These are phyloP conservation scores for Alternaria sp. DNA, from an alignment of 2,329 filamentous ascomycete species.

Conservation along the genomic window DNA sequence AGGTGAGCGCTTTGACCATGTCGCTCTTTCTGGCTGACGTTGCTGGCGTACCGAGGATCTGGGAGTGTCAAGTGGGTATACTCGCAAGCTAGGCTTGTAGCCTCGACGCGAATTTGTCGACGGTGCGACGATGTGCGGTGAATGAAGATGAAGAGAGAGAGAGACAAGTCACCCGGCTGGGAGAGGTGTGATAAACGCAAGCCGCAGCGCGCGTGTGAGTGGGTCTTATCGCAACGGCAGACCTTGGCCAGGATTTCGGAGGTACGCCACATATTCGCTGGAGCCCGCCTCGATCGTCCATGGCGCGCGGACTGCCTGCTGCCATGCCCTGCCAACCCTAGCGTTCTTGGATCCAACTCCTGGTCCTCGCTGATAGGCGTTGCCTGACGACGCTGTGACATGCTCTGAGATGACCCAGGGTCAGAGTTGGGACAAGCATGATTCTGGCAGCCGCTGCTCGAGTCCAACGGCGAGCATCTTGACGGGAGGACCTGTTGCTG, in stretches of 20 bases:
- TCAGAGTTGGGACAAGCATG: background rate
- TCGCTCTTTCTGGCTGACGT: constrained; percentile 38
- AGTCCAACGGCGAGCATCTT: background rate
- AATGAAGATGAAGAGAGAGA: constrained; percentile 19
- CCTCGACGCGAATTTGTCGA: background rate
- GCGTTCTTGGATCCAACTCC: constrained; percentile 17
- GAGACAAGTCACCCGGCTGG: constrained; percentile 14
- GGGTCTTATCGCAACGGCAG: constrained; percentile 39
- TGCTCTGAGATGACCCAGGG: constrained; percentile 5
- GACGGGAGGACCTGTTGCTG: constrained; percentile 5
- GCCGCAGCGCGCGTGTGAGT: constrained; percentile 21
- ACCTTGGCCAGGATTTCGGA: constrained; percentile 25
- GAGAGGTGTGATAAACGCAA: constrained; percentile 21
- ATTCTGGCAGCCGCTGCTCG: constrained; percentile 5
- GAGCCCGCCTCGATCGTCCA: constrained; percentile 25
- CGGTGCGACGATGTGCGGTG: background rate
- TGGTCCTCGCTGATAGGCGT: constrained; percentile 21
- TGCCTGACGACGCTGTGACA: constrained; percentile 3
- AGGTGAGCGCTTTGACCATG: constrained; percentile 47
- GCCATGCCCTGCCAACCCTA: constrained; percentile 28
- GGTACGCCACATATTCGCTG: constrained; percentile 24
- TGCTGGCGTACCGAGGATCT: constrained; percentile 40
- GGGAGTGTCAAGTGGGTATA: constrained; percentile 32
- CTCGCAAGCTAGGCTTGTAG: constrained; percentile 17
- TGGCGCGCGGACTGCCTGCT: constrained; percentile 25